Evolutionary conservation across 176 grass and related monocot genomes (phyloP).

Genomic region (Rhipidocladum racemiflorum): DNA sequence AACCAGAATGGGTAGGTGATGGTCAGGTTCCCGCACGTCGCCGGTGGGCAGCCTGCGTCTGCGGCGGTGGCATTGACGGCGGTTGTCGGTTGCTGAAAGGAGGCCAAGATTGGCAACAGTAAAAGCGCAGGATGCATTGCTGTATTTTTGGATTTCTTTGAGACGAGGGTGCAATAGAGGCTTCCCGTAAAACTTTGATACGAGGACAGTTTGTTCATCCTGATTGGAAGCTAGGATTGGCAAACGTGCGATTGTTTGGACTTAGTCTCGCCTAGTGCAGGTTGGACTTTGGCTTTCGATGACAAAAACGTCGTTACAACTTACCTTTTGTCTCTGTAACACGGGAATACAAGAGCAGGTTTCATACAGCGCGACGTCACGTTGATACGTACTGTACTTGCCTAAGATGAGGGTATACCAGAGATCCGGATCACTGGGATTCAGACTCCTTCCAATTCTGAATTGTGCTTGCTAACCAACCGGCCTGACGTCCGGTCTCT

Average conservation of each 20-base stretch:
- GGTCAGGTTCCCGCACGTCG: conserved; percentile 42
- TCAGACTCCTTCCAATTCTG: not conserved
- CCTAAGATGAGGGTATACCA: not conserved
- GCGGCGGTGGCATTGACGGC: not conserved
- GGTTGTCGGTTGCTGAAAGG: conserved; percentile 8
- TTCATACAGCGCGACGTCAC: not conserved
- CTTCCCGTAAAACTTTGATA: not conserved
- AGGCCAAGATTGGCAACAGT: conserved; percentile 18
- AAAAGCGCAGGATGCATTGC: conserved; percentile 24
- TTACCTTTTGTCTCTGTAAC: not conserved
- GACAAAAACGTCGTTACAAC: not conserved
- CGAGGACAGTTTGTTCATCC: not conserved
- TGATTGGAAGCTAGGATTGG: not conserved
- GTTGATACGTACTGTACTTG: not conserved
- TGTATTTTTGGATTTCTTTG: not conserved
- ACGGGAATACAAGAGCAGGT: not conserved
- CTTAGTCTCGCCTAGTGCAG: not conserved
- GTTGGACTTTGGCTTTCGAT: not conserved
- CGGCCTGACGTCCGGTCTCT: not conserved
- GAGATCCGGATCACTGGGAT: not conserved
- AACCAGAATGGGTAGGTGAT: conserved; percentile 47
- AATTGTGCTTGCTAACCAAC: not conserved
- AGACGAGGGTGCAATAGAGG: no score
- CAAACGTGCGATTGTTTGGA: not conserved
- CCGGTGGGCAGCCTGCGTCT: conserved; percentile 16